These are phyloP conservation scores for Globisporangium spinosum DNA, from an alignment of 352 stramenopile species.

Conservation along the genomic window DNA sequence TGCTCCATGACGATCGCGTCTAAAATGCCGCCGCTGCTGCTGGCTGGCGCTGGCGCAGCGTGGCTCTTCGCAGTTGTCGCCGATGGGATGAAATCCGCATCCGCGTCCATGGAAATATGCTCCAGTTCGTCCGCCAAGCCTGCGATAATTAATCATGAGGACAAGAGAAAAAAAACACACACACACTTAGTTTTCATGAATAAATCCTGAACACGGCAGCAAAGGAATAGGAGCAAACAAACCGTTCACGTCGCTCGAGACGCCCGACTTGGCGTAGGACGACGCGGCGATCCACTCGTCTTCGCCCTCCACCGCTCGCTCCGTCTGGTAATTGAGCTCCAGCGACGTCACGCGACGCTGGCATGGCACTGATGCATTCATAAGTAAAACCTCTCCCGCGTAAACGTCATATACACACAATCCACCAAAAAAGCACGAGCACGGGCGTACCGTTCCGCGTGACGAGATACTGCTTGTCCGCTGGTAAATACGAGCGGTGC, in stretches of 20 bases:
- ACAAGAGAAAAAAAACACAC: not conserved
- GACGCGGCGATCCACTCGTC: constrained; percentile 89
- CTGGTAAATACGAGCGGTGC: constrained; percentile 64
- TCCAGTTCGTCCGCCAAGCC: constrained; percentile 56
- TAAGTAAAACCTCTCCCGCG: not conserved
- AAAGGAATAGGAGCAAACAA: constrained; percentile 19
- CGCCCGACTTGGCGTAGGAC: constrained; percentile 56
- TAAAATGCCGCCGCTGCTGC: constrained; percentile 36
- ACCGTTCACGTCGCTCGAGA: constrained; percentile 29
- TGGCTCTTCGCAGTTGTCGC: not conserved
- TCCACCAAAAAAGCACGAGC: not conserved
- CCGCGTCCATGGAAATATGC: constrained; percentile 52
- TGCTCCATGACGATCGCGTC: constrained; percentile 74
- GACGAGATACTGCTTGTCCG: constrained; percentile 87
- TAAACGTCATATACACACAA: not conserved
- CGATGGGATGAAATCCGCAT: constrained; percentile 5
- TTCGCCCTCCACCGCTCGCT: constrained; percentile 70
- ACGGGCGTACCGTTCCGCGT: constrained; percentile 56
- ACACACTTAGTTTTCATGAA: not conserved
- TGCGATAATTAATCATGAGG: not conserved
- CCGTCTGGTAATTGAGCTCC: constrained; percentile 71
- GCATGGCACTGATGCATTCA: constrained; percentile 70
- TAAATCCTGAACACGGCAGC: not conserved
- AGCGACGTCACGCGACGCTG: constrained; percentile 71
- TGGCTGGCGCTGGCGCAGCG: not conserved